A percentile compares a stretch with the other conserved stretches of the same genome.
Conservation (phyloP, 2,329 filamentous ascomycete genomes). For the Elsinoe arachidis region DNA sequence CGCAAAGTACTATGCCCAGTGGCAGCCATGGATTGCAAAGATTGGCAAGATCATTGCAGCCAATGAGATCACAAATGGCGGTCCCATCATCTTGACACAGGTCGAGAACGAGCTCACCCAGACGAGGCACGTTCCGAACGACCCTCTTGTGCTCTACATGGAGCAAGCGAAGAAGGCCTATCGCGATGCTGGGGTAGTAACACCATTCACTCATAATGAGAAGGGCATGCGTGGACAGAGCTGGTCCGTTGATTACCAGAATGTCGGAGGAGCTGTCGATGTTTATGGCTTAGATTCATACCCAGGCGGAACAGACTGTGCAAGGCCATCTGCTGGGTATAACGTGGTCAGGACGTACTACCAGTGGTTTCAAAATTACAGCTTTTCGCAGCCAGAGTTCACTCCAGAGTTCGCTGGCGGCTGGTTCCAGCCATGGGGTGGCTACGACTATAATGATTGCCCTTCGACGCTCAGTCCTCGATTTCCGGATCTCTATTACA, state of each 20-base stretch:
- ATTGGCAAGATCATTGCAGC: constrained; percentile 44
- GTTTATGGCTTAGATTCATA: constrained; percentile 16
- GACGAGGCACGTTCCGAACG: constrained; percentile 36
- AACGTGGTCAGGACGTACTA: constrained; percentile 43
- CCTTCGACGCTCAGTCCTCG: constrained; percentile 46
- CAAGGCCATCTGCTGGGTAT: constrained; percentile 24
- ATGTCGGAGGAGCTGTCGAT: constrained; percentile 46
- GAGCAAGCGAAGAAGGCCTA: constrained; percentile 46
- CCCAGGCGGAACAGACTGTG: constrained; percentile 1
- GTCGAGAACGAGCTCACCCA: constrained; percentile 47
- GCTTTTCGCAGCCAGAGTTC: constrained; percentile 44
- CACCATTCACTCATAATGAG: constrained; percentile 51
- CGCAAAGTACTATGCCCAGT: constrained; percentile 42
- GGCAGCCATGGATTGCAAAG: constrained; percentile 41
- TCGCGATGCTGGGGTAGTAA: constrained; percentile 48
- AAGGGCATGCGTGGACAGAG: constrained; percentile 51
- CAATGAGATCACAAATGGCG: constrained; percentile 50
- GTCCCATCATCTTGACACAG: constrained; percentile 49
- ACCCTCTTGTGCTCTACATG: constrained; percentile 44
- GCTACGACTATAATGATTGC: constrained; percentile 42
- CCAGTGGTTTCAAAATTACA: constrained; percentile 30
- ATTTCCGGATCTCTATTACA: constrained; percentile 57
- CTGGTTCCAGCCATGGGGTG: constrained; percentile 54
- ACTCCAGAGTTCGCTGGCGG: constrained; percentile 54
- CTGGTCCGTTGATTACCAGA: constrained; percentile 53